These are phyloP conservation scores for Neocatenulostroma microsporum DNA, from an alignment of 2,329 filamentous ascomycete species.

Conservation along the genomic window DNA sequence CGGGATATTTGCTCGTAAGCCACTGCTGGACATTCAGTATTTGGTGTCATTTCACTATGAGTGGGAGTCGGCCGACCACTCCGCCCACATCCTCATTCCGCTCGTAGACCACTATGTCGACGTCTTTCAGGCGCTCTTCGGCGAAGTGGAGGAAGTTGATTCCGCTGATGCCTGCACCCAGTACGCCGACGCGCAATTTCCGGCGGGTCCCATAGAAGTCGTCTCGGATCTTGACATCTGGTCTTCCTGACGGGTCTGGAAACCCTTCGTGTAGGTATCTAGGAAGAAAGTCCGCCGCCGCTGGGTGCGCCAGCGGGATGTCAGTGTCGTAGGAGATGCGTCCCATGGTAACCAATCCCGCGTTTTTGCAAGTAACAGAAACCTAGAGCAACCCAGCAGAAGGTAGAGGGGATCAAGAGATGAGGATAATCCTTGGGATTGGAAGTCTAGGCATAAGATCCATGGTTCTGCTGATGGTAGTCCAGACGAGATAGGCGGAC, in stretches of 20 bases:
- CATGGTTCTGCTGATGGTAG: too few species aligned
- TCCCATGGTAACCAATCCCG: too few species aligned
- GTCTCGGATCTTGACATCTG: conserved; percentile 11
- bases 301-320: conserved; percentile 5
- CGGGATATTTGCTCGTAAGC: conserved; percentile 30
- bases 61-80: conserved; percentile 12
- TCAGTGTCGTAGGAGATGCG: not conserved
- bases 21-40: too few species aligned
- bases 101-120: conserved; percentile 19
- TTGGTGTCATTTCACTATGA: too few species aligned
- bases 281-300: conserved; percentile 6
- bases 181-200: conserved; percentile 15
- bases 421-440: too few species aligned
- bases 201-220: conserved; percentile 16
- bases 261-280: conserved; percentile 6
- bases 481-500: too few species aligned
- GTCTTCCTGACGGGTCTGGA: conserved; percentile 6
- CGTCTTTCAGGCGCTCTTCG: conserved; percentile 12
- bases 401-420: too few species aligned
- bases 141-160: conserved; percentile 18
- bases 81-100: conserved; percentile 30
- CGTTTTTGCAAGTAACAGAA: too few species aligned
- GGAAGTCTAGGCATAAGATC: too few species aligned
- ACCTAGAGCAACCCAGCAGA: too few species aligned
- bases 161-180: conserved; percentile 18